Evolutionary conservation across 2,329 filamentous ascomycete species (phyloP).

Genomic region (Thielaviopsis ethacetica): DNA sequence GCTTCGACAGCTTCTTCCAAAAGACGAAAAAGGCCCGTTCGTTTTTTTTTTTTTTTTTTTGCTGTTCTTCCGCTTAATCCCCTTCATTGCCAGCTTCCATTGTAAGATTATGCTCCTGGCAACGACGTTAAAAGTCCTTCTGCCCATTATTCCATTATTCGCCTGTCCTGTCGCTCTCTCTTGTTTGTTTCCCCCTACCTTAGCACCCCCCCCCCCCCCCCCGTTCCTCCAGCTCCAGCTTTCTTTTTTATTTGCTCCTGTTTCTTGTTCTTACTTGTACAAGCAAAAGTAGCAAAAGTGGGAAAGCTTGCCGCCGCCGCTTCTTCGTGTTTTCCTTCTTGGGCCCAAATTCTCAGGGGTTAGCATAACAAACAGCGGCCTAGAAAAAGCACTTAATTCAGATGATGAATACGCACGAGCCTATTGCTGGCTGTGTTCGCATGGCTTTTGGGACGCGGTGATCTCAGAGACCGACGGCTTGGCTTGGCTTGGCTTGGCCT

Average conservation of each 20-base stretch:
- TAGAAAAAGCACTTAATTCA: background rate
- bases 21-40: background rate
- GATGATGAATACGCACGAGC: slow-evolving; percentile 8
- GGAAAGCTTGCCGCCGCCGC: background rate
- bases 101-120: background rate
- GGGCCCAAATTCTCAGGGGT: slow-evolving; percentile 2
- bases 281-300: too few relatives aligned
- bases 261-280: too few relatives aligned
- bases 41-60: background rate
- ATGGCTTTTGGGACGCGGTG: background rate
- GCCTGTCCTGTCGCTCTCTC: too few relatives aligned
- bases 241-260: too few relatives aligned
- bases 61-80: background rate
- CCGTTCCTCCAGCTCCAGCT: too few relatives aligned
- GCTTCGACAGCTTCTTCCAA: background rate
- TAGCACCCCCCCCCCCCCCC: too few relatives aligned
- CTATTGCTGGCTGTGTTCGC: background rate
- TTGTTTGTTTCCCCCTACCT: too few relatives aligned
- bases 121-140: too few relatives aligned
- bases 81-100: background rate
- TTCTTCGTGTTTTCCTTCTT: background rate
- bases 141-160: too few relatives aligned
- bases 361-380: background rate
- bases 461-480: background rate
- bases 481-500: background rate